Evolutionary conservation across 2,329 filamentous ascomycete species (phyloP).

Genomic region (Aureobasidium musti): DNA sequence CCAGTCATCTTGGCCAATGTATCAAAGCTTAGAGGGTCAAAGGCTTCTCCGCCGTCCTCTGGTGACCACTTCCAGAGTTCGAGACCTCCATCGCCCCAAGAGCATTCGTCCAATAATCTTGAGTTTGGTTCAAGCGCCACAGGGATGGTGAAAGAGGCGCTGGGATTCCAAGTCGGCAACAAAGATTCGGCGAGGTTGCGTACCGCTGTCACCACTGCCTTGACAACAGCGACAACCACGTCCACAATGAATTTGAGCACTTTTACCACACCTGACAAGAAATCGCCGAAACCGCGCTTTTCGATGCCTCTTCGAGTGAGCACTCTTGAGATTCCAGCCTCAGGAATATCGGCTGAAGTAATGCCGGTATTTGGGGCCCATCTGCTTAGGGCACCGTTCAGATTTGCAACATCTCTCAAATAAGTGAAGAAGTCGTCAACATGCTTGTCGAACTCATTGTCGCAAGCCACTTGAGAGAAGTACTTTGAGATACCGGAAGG

Average conservation of each 20-base stretch:
- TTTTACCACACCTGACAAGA: not conserved
- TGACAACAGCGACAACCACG: not conserved
- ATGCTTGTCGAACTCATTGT: not conserved
- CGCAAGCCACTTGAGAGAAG: not conserved
- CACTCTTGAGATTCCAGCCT: not conserved
- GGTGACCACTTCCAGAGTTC: conserved; percentile 5
- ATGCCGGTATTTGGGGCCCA: conserved; percentile 1
- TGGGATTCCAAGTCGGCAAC: not conserved
- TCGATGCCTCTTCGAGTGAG: not conserved
- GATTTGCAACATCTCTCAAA: not conserved
- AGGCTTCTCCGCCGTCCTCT: not conserved
- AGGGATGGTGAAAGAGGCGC: conserved; percentile 1
- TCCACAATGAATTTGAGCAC: conserved; percentile 3
- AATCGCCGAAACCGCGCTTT: not conserved
- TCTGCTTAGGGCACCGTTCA: not conserved
- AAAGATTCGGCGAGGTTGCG: not conserved
- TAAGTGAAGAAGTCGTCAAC: conserved; percentile 5
- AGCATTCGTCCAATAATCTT: not conserved
- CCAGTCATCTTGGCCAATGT: not conserved
- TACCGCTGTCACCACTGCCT: not conserved
- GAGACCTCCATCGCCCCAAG: not conserved
- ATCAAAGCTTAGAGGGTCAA: not conserved
- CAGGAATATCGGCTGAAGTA: not conserved
- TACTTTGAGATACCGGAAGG: not conserved
- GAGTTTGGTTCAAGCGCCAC: not conserved